Conservation (phyloP, 306 rosid genomes). For the Potentilla sterilis region DNA sequence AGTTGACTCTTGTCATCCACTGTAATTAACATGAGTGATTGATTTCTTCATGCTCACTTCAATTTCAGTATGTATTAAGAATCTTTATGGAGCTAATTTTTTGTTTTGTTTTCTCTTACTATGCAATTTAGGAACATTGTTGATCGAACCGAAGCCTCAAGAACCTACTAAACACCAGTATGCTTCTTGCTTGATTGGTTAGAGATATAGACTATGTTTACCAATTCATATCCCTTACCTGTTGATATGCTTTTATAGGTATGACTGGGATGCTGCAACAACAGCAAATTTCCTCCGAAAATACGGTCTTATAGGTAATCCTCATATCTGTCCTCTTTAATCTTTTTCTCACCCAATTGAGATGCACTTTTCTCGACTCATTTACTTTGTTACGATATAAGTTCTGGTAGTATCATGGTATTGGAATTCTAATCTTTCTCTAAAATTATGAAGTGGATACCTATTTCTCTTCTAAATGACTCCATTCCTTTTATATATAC, state of each 20-base stretch:
- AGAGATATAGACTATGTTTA: slow-evolving; percentile 17
- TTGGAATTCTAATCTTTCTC: neutral
- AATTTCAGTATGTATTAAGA: neutral
- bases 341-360: neutral
- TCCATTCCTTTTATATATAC: too few relatives aligned
- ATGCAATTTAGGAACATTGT: slow-evolving; percentile 61
- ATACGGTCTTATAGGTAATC: slow-evolving; percentile 69
- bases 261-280: slow-evolving; percentile 99
- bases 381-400: neutral
- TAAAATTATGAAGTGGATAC: neutral
- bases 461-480: too few relatives aligned
- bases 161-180: slow-evolving; percentile 99
- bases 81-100: slow-evolving; percentile 1
- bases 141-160: slow-evolving; percentile 97
- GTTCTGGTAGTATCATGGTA: neutral
- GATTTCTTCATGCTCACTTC: neutral
- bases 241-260: slow-evolving; percentile 46
- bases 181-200: slow-evolving; percentile 24
- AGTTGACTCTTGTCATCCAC: neutral
- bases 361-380: neutral
- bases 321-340: neutral
- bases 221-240: neutral
- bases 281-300: slow-evolving; percentile 83
- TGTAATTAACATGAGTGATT: neutral
- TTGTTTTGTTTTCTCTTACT: neutral